Conservation (phyloP, 2,329 filamentous ascomycete genomes). For the Claviceps sorghi region DNA sequence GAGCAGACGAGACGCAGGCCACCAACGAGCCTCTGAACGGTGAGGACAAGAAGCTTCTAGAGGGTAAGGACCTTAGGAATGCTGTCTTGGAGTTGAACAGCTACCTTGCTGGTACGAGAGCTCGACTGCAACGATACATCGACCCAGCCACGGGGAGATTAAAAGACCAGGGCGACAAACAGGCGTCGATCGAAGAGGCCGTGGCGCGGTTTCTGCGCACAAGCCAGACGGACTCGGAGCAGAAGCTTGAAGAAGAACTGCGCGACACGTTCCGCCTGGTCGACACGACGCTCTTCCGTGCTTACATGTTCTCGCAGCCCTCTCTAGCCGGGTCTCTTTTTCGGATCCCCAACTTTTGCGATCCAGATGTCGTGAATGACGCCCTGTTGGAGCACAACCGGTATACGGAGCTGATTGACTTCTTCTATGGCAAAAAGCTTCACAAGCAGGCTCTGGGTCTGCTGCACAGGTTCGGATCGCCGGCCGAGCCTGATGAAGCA, state of each 20-base stretch:
- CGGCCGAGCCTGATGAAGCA: constrained; percentile 33
- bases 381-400: constrained; percentile 76
- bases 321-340: constrained; percentile 78
- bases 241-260: constrained; percentile 56
- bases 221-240: constrained; percentile 31
- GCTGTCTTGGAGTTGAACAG: constrained; percentile 73
- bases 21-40: constrained; percentile 24
- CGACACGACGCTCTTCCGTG: constrained; percentile 86
- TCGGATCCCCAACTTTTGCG: constrained; percentile 92
- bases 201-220: constrained; percentile 43
- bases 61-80: constrained; percentile 70
- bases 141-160: constrained; percentile 48
- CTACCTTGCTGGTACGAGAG: constrained; percentile 76
- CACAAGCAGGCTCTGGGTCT: constrained; percentile 77
- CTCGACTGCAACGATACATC: constrained; percentile 45
- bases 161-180: constrained; percentile 32
- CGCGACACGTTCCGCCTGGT: constrained; percentile 67
- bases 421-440: constrained; percentile 87
- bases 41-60: constrained; percentile 32
- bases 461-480: constrained; percentile 63
- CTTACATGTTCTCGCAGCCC: constrained; percentile 86
- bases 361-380: constrained; percentile 88
- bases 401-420: constrained; percentile 93
- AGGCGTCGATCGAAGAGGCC: constrained; percentile 31
- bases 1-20: constrained; percentile 41